These are phyloP conservation scores for Lathyrus sativus DNA, from an alignment of 306 rosid species.

Conservation along the genomic window DNA sequence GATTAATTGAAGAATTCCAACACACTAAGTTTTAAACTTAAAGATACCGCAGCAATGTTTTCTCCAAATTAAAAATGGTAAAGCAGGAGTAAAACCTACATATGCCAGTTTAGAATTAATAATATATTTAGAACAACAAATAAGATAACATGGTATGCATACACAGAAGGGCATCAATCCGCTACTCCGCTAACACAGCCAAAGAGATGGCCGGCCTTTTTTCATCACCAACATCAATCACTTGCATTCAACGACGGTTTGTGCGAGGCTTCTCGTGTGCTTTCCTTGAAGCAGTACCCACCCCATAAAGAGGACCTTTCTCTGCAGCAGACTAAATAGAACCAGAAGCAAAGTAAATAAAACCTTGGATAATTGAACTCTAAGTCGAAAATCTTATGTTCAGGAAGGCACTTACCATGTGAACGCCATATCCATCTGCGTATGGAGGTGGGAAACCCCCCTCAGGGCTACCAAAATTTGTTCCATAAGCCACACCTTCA, in stretches of 20 bases:
- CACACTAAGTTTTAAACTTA: conserved; percentile 32
- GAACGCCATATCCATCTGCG: conserved; percentile 69
- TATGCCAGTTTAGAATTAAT: conserved; percentile 48
- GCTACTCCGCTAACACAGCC: conserved; percentile 39
- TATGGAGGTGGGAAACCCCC: conserved; percentile 58
- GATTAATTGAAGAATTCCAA: conserved; percentile 31
- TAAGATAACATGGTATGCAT: conserved; percentile 49
- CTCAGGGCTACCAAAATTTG: conserved; percentile 58
- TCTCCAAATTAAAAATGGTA: conserved; percentile 22
- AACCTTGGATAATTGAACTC: conserved; percentile 19
- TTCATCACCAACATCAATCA: conserved; percentile 40
- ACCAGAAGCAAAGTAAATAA: conserved; percentile 33
- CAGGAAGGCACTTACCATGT: conserved; percentile 57
- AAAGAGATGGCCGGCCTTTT: conserved; percentile 32
- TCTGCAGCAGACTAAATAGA: conserved; percentile 63
- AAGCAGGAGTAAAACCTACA: conserved; percentile 47
- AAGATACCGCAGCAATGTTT: conserved; percentile 41
- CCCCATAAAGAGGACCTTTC: conserved; percentile 62
- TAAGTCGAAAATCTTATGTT: conserved; percentile 19
- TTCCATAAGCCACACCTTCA: conserved; percentile 73
- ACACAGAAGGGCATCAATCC: conserved; percentile 45
- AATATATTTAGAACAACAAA: conserved; percentile 40
- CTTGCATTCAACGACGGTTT: conserved; percentile 61
- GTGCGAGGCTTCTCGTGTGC: conserved; percentile 69
- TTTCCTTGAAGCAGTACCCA: conserved; percentile 65